Conservation (phyloP, 495 filamentous ascomycete genomes). For the Pseudevernia furfuracea region DNA sequence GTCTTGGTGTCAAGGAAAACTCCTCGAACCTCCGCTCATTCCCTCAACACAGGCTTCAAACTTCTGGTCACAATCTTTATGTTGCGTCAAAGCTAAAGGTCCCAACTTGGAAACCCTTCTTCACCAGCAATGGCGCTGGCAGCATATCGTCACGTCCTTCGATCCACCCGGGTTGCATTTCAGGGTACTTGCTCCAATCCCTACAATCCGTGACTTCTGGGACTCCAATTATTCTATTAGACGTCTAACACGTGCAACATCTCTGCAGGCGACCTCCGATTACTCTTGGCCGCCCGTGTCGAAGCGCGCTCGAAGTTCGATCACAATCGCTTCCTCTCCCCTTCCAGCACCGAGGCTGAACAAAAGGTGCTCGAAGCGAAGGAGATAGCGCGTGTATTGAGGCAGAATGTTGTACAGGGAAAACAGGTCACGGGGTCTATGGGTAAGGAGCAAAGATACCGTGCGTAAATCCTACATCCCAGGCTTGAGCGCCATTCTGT, state of each 20-base stretch:
- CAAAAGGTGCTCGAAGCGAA: slow-evolving; percentile 64
- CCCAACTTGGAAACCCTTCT: background rate
- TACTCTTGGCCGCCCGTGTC: slow-evolving; percentile 60
- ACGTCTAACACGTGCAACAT: slow-evolving; percentile 7
- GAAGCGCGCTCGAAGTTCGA: slow-evolving; percentile 67
- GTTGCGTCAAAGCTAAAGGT: background rate
- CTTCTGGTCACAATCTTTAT: background rate
- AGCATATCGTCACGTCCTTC: slow-evolving; percentile 78
- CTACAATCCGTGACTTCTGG: background rate
- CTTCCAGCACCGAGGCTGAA: slow-evolving; percentile 43
- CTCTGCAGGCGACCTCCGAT: slow-evolving; percentile 52
- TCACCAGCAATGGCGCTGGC: slow-evolving; percentile 50
- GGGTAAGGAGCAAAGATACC: slow-evolving; percentile 53
- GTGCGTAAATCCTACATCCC: slow-evolving; percentile 38
- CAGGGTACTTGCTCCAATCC: slow-evolving; percentile 48
- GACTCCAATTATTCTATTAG: background rate
- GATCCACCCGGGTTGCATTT: slow-evolving; percentile 76
- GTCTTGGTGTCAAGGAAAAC: too few relatives aligned
- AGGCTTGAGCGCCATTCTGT: background rate
- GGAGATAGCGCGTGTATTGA: slow-evolving; percentile 71
- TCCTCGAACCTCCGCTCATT: background rate
- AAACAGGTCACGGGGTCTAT: slow-evolving; percentile 37
- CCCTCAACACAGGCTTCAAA: background rate
- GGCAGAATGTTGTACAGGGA: slow-evolving; percentile 85
- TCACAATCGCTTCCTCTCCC: slow-evolving; percentile 47